A percentile compares a stretch with the other conserved stretches of the same genome.
Evolutionary conservation across 208 protist genomes (phyloP).

Genomic region (Crithidia fasciculata): DNA sequence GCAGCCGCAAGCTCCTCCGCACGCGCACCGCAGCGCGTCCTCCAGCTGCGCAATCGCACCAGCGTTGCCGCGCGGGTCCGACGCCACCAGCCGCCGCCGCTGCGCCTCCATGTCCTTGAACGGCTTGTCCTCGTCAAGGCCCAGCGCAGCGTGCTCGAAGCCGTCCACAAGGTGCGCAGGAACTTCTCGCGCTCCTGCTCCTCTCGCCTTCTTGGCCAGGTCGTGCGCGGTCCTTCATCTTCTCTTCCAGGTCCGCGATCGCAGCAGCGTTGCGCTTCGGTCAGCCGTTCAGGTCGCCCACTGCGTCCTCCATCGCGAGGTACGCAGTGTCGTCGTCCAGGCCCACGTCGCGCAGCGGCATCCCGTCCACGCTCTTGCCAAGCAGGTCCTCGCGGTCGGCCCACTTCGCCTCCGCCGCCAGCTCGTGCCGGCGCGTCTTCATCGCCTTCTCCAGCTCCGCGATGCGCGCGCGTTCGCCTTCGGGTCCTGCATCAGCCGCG

Average conservation of each 20-base stretch:
- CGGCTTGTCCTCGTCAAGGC: slow-evolving; percentile 61
- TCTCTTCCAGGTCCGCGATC: slow-evolving; percentile 42
- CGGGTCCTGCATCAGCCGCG: slow-evolving; percentile 31
- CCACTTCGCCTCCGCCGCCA: slow-evolving; percentile 48
- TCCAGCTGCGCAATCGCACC: slow-evolving; percentile 61
- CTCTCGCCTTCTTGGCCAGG: slow-evolving; percentile 58
- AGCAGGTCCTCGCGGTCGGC: slow-evolving; percentile 49
- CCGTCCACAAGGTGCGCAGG: slow-evolving; percentile 22
- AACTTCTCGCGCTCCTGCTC: slow-evolving; percentile 61
- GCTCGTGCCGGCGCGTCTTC: slow-evolving; percentile 29
- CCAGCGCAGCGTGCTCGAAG: slow-evolving; percentile 32
- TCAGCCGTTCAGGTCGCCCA: slow-evolving; percentile 45
- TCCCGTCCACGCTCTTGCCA: slow-evolving; percentile 31
- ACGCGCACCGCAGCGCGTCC: slow-evolving; percentile 63
- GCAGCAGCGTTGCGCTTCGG: slow-evolving; percentile 30
- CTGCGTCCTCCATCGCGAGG: slow-evolving; percentile 49
- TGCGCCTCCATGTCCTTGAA: slow-evolving; percentile 71
- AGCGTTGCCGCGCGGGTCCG: slow-evolving; percentile 48
- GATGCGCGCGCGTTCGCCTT: slow-evolving; percentile 47
- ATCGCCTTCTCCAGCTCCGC: slow-evolving; percentile 42
- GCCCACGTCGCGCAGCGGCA: slow-evolving; percentile 55
- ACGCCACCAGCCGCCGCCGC: slow-evolving; percentile 55
- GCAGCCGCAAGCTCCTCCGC: slow-evolving; percentile 63
- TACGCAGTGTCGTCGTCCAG: slow-evolving; percentile 53
- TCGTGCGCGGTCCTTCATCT: slow-evolving; percentile 49